Conservation (phyloP, 805 yeast species). For the Spathaspora gorwiae region DNA sequence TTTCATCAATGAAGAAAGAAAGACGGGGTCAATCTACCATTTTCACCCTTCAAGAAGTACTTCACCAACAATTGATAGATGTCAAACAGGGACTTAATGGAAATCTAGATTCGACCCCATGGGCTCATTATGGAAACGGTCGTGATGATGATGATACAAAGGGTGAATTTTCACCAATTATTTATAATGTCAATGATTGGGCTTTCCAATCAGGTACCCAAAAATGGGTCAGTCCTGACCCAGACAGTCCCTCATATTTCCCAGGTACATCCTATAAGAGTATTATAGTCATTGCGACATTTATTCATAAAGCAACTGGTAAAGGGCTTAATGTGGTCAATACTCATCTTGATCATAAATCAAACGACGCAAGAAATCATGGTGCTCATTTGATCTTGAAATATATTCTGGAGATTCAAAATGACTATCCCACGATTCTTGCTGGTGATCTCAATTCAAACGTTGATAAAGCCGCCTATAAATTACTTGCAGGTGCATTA, state of each 20-base stretch:
- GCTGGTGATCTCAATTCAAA: conserved; percentile 55
- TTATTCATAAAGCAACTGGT: conserved; percentile 19
- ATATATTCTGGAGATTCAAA: conserved; percentile 25
- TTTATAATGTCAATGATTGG: conserved; percentile 21
- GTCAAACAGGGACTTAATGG: conserved; percentile 19
- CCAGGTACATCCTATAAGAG: conserved; percentile 46
- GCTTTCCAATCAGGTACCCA: conserved; percentile 16
- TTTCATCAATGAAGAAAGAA: conserved; percentile 9
- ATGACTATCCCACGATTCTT: conserved; percentile 20
- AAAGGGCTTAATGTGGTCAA: conserved; percentile 28
- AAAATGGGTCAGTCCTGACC: conserved; percentile 23
- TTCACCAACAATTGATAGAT: conserved; percentile 31
- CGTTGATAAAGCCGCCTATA: conserved; percentile 15
- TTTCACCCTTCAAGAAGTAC: conserved; percentile 34
- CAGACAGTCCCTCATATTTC: conserved; percentile 28
- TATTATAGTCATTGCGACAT: conserved; percentile 31
- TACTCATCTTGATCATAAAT: conserved; percentile 38
- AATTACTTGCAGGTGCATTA: conserved; percentile 18
- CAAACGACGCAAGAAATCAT: conserved; percentile 30
- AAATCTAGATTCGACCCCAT: conserved; percentile 15
- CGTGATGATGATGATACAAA: conserved; percentile 23
- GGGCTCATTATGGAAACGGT: conserved; percentile 26
- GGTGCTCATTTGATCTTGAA: conserved; percentile 42
- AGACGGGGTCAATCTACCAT: conserved; percentile 21
- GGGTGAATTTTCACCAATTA: conserved; percentile 27